Conservation (phyloP, 2,329 filamentous ascomycete genomes). For the Geosmithia flava region DNA sequence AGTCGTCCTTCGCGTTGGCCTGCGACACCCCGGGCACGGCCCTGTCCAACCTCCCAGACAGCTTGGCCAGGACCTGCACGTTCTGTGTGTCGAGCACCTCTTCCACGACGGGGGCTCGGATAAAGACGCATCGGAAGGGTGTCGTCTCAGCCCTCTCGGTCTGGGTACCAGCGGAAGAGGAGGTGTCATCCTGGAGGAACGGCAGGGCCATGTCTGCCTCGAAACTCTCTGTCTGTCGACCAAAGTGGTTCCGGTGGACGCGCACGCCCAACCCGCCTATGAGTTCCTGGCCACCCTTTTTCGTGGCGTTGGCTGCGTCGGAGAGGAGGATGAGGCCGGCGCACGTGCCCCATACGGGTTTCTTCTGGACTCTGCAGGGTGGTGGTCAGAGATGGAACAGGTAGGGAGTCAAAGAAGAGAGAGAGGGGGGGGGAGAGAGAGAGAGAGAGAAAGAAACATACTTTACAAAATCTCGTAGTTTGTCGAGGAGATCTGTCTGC, state of each 20-base stretch:
- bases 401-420: not conserved
- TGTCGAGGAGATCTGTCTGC: conserved; percentile 69
- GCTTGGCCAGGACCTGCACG: conserved; percentile 39
- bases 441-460: conserved; percentile 26
- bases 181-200: conserved; percentile 42
- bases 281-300: conserved; percentile 82
- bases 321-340: conserved; percentile 87
- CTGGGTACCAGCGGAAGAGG: not conserved
- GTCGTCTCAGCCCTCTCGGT: not conserved
- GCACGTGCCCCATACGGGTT: conserved; percentile 91
- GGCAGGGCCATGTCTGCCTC: conserved; percentile 61
- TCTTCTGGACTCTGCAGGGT: conserved; percentile 50
- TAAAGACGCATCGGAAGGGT: conserved; percentile 74
- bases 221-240: conserved; percentile 86
- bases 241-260: conserved; percentile 91
- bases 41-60: conserved; percentile 27
- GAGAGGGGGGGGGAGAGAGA: not conserved
- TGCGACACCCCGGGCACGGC: conserved; percentile 22
- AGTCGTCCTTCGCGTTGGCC: conserved; percentile 25
- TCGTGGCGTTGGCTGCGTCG: conserved; percentile 76
- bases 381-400: too few species aligned
- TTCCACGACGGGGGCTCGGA: conserved; percentile 87
- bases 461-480: conserved; percentile 84
- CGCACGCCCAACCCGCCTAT: conserved; percentile 85
- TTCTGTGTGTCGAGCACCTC: conserved; percentile 43